Conservation (phyloP, 2,329 filamentous ascomycete genomes). For the Aschersonia sp. region DNA sequence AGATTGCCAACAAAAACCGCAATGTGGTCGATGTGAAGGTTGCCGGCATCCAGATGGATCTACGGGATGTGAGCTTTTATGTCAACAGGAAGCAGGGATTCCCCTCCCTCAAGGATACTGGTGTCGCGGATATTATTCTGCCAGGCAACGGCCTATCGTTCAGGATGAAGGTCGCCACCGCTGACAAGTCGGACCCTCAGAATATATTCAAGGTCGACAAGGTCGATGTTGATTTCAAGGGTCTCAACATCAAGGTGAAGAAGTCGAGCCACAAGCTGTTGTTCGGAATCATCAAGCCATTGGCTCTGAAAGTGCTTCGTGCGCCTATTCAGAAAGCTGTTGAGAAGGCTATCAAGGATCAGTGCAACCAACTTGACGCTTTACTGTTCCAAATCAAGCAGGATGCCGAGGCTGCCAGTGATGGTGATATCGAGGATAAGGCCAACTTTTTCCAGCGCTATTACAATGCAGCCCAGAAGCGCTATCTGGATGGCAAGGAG, state of each 20-base stretch:
- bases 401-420: conserved; percentile 61
- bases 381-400: conserved; percentile 64
- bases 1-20: conserved; percentile 63
- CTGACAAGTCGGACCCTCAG: conserved; percentile 58
- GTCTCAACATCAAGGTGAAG: conserved; percentile 79
- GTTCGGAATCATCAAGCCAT: conserved; percentile 73
- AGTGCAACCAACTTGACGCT: conserved; percentile 60
- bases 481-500: conserved; percentile 61
- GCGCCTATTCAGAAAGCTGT: conserved; percentile 76
- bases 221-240: conserved; percentile 67
- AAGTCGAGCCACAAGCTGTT: conserved; percentile 91
- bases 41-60: conserved; percentile 82
- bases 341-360: conserved; percentile 78
- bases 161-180: conserved; percentile 75
- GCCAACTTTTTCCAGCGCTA: conserved; percentile 84
- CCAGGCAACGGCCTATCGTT: conserved; percentile 82
- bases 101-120: conserved; percentile 72
- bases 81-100: conserved; percentile 92
- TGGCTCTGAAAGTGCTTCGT: conserved; percentile 71
- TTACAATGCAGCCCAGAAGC: conserved; percentile 57
- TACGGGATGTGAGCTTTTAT: conserved; percentile 84
- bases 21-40: conserved; percentile 74
- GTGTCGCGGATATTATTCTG: conserved; percentile 77
- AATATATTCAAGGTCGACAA: conserved; percentile 93
- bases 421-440: conserved; percentile 54